Base-by-base conservation (phyloP, 176 grass and related monocot species). In the Canna indica region DNA sequence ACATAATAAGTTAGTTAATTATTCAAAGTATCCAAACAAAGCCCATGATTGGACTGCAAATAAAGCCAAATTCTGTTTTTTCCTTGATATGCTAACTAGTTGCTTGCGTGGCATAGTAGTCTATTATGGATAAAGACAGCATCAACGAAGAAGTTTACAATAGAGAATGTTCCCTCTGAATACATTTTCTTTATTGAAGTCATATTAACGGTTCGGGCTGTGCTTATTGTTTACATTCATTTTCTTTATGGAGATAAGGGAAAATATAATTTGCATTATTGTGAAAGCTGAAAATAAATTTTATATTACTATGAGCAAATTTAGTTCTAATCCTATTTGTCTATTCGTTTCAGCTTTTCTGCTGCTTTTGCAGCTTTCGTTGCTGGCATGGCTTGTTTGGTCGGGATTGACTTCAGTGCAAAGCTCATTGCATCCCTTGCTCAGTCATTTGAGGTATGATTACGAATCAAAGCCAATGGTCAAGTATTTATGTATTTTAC, bases 331-430 rank as follows among this genome's bases (percentile, higher is more conserved):
- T 62, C 30, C 27, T 62, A 48, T 48, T 42, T 12, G 61, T 39
- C 7, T 73, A 28, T 69, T 45, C 42, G 78, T 57, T 20, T 50
- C 76, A 97, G 93, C 72, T 92, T 89, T 86, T 86, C 84, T 80
- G 77, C 86, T 85, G 82, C 87, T 32, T 97, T 92, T 85, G 84
- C 84, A 82, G 75, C 93, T 53, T 92, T 90, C 90, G 80, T 92
- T 86, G 86, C 88, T 67, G 93, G 93, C 50, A 90, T 97, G 88
- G 86, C 93, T 34, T 87, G 93, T 72, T 71, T 87, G 79, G 93
- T 97, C 73, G 93, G 93, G 54, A 80, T 87, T 73, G 88, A 92
- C 58, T 92, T 97, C 50, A 85, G 88, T 77, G 93, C 88, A 65
- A 92, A 92, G 75, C 85, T 92, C 67, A 69, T 97, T 85, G 73